These are phyloP conservation scores for Scedosporium dehoogii DNA, from an alignment of 2,329 filamentous ascomycete species.

Conservation along the genomic window DNA sequence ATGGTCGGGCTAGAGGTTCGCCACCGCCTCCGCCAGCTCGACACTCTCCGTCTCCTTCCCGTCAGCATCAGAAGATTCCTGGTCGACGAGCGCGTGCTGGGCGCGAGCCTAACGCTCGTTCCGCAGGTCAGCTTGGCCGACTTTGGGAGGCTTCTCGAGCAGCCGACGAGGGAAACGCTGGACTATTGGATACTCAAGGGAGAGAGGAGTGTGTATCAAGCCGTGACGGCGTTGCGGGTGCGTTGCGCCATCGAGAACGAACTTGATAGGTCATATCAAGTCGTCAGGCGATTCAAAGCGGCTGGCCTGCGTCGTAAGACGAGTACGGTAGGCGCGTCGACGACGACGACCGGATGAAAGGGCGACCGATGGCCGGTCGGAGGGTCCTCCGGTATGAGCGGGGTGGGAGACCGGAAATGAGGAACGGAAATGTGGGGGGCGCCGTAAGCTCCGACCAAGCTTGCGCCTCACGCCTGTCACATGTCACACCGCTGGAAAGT, in stretches of 20 bases:
- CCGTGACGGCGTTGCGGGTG: constrained; percentile 70
- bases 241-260: constrained; percentile 81
- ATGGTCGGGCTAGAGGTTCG: constrained; percentile 68
- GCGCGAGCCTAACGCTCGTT: constrained; percentile 69
- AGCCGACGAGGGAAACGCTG: constrained; percentile 64
- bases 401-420: neutral
- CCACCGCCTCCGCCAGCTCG: constrained; percentile 72
- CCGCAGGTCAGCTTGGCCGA: constrained; percentile 66
- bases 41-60: constrained; percentile 65
- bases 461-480: too few species aligned
- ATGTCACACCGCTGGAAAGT: too few species aligned
- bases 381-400: neutral
- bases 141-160: constrained; percentile 71
- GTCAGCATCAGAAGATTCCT: constrained; percentile 62
- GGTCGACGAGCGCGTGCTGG: constrained; percentile 73
- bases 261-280: constrained; percentile 75
- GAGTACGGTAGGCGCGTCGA: constrained; percentile 18
- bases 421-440: neutral
- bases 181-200: constrained; percentile 80
- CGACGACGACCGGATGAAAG: neutral
- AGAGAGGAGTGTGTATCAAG: constrained; percentile 85
- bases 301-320: constrained; percentile 37
- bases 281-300: constrained; percentile 51
- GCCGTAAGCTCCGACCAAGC: too few species aligned
- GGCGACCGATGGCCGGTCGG: neutral